Evolutionary conservation across 2,329 filamentous ascomycete genomes (phyloP).

Genomic region (Dendryphion nanum): DNA sequence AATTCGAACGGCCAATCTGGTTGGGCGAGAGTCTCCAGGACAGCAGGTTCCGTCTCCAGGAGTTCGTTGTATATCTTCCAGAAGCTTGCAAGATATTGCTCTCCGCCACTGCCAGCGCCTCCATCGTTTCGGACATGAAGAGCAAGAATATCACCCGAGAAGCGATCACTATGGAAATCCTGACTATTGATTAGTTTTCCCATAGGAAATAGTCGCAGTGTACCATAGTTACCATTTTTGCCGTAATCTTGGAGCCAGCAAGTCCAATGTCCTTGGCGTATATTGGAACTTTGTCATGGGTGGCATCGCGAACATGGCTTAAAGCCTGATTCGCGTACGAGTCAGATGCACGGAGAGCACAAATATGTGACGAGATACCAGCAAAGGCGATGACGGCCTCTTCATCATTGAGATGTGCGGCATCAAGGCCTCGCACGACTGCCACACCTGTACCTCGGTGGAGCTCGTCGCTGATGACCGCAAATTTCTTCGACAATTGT

Average conservation of each 20-base stretch:
- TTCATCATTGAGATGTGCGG: slow-evolving; percentile 34
- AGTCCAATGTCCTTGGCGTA: slow-evolving; percentile 36
- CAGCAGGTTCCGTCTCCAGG: slow-evolving; percentile 28
- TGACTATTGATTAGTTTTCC: slow-evolving; percentile 1
- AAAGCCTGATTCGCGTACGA: slow-evolving; percentile 39
- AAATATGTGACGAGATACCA: slow-evolving; percentile 32
- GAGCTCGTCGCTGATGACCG: slow-evolving; percentile 24
- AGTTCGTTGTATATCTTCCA: slow-evolving; percentile 38
- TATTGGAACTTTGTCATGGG: slow-evolving; percentile 28
- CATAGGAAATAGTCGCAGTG: background rate
- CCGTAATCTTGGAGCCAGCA: slow-evolving; percentile 37
- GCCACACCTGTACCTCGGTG: slow-evolving; percentile 29
- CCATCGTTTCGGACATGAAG: slow-evolving; percentile 36
- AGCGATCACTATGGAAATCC: slow-evolving; percentile 38
- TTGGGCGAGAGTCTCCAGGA: slow-evolving; percentile 34
- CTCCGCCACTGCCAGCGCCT: slow-evolving; percentile 26
- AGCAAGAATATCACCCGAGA: slow-evolving; percentile 37
- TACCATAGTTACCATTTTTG: slow-evolving; percentile 29
- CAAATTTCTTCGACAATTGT: slow-evolving; percentile 23
- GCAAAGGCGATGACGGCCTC: slow-evolving; percentile 37
- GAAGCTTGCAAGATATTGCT: slow-evolving; percentile 34
- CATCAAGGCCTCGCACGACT: slow-evolving; percentile 32
- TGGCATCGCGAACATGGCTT: slow-evolving; percentile 38
- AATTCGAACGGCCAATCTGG: slow-evolving; percentile 38
- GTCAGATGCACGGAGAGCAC: slow-evolving; percentile 32